phyloP scores from a whole-genome alignment of 2,329 filamentous ascomycete genomes.

The Fusarium sp. region DNA sequence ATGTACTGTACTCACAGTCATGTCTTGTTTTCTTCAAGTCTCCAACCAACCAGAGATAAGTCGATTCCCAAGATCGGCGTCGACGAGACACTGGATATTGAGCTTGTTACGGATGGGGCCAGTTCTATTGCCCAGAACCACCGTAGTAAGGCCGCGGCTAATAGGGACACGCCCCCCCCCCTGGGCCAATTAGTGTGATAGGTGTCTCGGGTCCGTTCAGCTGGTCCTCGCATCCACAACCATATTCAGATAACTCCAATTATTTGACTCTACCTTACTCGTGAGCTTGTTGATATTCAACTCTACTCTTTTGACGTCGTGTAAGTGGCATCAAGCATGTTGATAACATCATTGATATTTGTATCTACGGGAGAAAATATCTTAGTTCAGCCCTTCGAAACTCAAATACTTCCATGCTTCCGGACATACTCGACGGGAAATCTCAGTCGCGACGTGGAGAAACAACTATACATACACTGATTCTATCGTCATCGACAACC shows the following conservation, averaged over 20 bases:
- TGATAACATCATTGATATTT: not conserved
- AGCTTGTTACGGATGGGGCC: conserved; percentile 37
- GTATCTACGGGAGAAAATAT: not conserved
- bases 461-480: not conserved
- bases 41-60: conserved; percentile 32
- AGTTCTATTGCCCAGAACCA: conserved; percentile 36
- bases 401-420: not conserved
- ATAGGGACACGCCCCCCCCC: conserved; percentile 39
- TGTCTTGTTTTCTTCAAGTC: conserved; percentile 20
- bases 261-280: conserved; percentile 29
- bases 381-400: not conserved
- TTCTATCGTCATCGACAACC: conserved; percentile 3
- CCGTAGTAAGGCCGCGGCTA: conserved; percentile 46
- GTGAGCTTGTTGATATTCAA: conserved; percentile 15
- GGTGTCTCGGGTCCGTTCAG: conserved; percentile 25
- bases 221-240: conserved; percentile 26
- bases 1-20: not conserved
- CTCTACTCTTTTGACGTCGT: conserved; percentile 6
- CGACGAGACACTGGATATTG: conserved; percentile 45
- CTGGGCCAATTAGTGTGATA: not conserved
- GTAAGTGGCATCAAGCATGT: conserved; percentile 5
- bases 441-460: conserved; percentile 1
- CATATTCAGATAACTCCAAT: conserved; percentile 31
- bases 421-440: not conserved
- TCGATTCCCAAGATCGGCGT: conserved; percentile 44